Evolutionary conservation across 1,284 basidiomycete species (phyloP), one percentile per base, ranked within the genome.

Genomic region (Papiliotrema flavescens): DNA sequence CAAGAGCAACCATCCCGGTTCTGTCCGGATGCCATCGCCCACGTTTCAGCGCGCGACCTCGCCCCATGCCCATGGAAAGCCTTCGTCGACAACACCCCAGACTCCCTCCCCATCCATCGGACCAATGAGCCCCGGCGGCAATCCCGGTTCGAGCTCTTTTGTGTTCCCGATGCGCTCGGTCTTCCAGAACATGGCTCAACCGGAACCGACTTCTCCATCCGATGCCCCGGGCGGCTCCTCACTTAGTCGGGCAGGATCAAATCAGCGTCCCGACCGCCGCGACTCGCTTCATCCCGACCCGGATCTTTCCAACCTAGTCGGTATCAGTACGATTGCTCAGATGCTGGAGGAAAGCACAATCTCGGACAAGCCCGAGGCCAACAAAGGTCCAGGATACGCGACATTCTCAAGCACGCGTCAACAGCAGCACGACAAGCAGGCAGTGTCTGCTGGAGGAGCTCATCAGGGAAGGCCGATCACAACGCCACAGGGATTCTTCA

Each of bases 121-220:
- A 7, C 61, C 65, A 1, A 22, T 66, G 13, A 64, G 60, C 37
- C 67, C 66, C 2, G 44, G 47, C 20, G 50, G 55, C 3, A 61
- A 51, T 45, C 45, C 46, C 22, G 55, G 55, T 5, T n/a, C 47
- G 1, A 65, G 57, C 52, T 65, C 65, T 7, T 74, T 68, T 52
- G 63, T 73, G 42, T 74, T 74, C 47, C 72, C 72, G 13, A 73
- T 74, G 24, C 67, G 72, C 50, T 74, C 72, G 1, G 68, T 74
- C 5, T 71, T 66, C 28, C 61, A 64, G 39, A 60, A 61, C 19
- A 63, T 69, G 43, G 51, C 35, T 7, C 45, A 40, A 3, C 49
- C 56, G 7, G 58, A 55, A 4, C 28, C 28, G 28, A 32, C 11
- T 5, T 32, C 28, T 5, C 28, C 28, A 5, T 40, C 53, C 26